phyloP scores from a whole-genome alignment of 495 filamentous ascomycete genomes.

The Penicillium daleae region DNA sequence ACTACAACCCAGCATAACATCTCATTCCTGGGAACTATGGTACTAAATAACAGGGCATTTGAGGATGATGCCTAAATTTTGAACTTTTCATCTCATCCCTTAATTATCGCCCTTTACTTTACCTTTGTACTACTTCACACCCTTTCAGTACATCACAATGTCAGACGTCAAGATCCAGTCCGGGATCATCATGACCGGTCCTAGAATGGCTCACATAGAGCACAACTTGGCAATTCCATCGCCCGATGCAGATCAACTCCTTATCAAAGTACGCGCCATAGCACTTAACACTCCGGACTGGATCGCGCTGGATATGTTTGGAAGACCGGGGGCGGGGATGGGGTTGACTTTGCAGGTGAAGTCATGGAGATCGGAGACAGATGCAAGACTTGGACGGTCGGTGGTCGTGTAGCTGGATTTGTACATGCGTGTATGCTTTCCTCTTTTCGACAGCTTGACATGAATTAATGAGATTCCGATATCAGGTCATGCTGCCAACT shows the following conservation, averaged over 20 bases:
- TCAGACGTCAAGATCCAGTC: conserved; percentile 7
- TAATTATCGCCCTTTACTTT: neutral
- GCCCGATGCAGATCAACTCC: neutral
- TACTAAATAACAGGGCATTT: neutral
- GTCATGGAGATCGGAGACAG: conserved; percentile 7
- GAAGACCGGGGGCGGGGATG: conserved; percentile 9
- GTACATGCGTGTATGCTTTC: neutral
- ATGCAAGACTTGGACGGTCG: neutral
- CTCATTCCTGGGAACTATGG: no score
- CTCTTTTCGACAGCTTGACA: neutral
- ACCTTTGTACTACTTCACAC: neutral
- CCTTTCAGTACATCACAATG: conserved; percentile 5
- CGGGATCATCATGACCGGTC: conserved; percentile 6
- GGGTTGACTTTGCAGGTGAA: conserved; percentile 10
- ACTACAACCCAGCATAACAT: no score
- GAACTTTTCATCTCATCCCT: neutral
- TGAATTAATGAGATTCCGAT: neutral
- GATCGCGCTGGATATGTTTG: conserved; percentile 1
- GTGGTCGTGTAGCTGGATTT: neutral
- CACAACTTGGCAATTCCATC: conserved; percentile 12
- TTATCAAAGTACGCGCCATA: conserved; percentile 9
- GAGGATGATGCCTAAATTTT: neutral
- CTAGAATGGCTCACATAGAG: conserved; percentile 1
- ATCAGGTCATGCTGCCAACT: neutral
- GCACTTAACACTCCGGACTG: conserved; percentile 11